Percentiles rank a stretch among this genome's conserved stretches.
These are phyloP conservation scores for Botrytis galanthina DNA, from an alignment of 2,329 filamentous ascomycete genomes.

Conservation along the genomic window DNA sequence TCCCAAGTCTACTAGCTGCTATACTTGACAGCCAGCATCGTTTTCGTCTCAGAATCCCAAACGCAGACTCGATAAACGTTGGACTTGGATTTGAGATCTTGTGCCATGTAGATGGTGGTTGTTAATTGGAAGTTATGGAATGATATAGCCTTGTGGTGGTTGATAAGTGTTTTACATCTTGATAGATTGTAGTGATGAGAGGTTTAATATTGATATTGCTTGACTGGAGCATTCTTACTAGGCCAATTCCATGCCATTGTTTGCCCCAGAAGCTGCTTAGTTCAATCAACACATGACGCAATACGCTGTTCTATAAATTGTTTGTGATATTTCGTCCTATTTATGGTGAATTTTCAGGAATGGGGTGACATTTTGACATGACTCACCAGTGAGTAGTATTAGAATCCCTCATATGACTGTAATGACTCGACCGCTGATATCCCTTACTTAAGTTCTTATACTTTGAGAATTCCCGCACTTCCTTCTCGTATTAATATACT, in stretches of 20 bases:
- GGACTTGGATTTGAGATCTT: no score
- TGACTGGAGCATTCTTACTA: not conserved
- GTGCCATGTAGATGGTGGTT: no score
- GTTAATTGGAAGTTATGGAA: not conserved
- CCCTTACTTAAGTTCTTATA: not conserved
- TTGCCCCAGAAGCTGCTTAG: not conserved
- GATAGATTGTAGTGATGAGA: no score
- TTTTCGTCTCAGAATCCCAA: not conserved
- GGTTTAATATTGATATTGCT: not conserved
- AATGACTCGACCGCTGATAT: not conserved
- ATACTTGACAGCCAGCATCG: not conserved
- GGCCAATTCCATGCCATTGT: not conserved
- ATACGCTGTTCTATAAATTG: not conserved
- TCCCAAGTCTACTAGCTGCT: not conserved
- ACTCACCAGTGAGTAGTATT: not conserved
- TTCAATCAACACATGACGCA: not conserved
- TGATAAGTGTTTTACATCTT: not conserved
- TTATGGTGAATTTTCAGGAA: not conserved
- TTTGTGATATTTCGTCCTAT: not conserved
- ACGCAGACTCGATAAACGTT: rapidly evolving
- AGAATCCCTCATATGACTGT: not conserved
- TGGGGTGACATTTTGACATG: not conserved
- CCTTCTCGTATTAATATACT: not conserved
- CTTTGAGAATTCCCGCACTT: not conserved
- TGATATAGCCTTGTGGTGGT: not conserved